Evolutionary conservation across 2,329 filamentous ascomycete species (phyloP).

Genomic region (Diplodia seriata): DNA sequence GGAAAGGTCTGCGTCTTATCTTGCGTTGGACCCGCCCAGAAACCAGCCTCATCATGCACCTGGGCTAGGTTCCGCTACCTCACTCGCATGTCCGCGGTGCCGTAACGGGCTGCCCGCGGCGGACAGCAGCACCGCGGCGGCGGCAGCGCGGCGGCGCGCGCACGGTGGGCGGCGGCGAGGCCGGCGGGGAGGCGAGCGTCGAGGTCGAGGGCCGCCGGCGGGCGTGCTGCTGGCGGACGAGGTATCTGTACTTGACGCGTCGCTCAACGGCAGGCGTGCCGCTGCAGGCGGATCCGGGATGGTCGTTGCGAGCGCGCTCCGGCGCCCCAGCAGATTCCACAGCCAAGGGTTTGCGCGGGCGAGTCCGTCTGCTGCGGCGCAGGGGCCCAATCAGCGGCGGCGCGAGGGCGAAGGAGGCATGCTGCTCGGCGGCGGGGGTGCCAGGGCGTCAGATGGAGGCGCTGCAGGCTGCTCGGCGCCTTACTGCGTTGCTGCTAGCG

Average conservation of each 20-base stretch:
- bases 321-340: conserved; percentile 19
- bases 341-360: conserved; percentile 21
- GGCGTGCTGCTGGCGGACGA: not conserved
- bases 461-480: conserved; percentile 25
- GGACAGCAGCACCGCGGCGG: not conserved
- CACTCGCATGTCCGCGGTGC: conserved; percentile 1
- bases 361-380: conserved; percentile 4
- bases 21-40: conserved; percentile 22
- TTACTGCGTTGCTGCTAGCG: conserved; percentile 28
- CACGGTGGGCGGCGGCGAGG: not conserved
- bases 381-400: conserved; percentile 21
- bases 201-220: not conserved
- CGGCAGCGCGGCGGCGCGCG: not conserved
- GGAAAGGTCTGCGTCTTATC: conserved; percentile 16
- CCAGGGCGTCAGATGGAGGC: conserved; percentile 27
- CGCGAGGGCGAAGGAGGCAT: conserved; percentile 13
- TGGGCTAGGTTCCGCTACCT: conserved; percentile 15
- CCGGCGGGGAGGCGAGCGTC: not conserved
- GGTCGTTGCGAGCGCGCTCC: conserved; percentile 12
- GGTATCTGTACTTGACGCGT: conserved; percentile 8
- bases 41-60: conserved; percentile 29
- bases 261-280: conserved; percentile 17
- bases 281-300: conserved; percentile 22
- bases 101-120: not conserved
- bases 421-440: conserved; percentile 3